A percentile compares a stretch with the other conserved stretches of the same genome.
Evolutionary conservation across 257 asterid genomes (phyloP).

Genomic region (Parsonsia alboflavescens): DNA sequence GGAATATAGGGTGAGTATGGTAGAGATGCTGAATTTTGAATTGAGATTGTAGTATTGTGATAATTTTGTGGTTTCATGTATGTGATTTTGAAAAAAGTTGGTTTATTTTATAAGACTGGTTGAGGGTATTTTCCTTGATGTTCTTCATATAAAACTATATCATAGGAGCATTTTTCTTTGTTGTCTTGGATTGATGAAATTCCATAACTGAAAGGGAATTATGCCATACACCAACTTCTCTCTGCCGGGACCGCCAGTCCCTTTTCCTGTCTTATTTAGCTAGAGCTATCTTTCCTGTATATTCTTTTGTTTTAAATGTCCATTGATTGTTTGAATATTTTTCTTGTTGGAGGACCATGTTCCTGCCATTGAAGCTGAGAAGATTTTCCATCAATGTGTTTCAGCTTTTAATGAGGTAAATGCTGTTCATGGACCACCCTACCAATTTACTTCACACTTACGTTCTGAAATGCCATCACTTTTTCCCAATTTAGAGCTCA

Average conservation of each 20-base stretch:
- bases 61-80: not conserved
- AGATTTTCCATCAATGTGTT: constrained; percentile 55
- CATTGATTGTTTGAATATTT: constrained; percentile 6
- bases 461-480: not conserved
- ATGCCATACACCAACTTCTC: not conserved
- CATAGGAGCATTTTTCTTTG: not conserved
- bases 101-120: not conserved
- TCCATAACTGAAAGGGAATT: not conserved
- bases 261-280: not conserved
- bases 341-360: constrained; percentile 24
- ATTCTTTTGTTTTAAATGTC: not conserved
- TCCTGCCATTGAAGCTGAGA: constrained; percentile 35
- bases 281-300: not conserved
- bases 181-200: not conserved
- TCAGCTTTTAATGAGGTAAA: constrained; percentile 69
- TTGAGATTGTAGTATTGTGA: not conserved
- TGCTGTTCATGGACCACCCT: not conserved
- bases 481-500: not conserved
- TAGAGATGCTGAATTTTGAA: not conserved
- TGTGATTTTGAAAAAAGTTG: not conserved
- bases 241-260: not conserved
- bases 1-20: constrained; percentile 42
- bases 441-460: not conserved
- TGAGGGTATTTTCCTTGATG: not conserved
- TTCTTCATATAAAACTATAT: not conserved